These are phyloP conservation scores for Brassica nigra DNA, from an alignment of 345 rosid genomes.

Conservation along the genomic window DNA sequence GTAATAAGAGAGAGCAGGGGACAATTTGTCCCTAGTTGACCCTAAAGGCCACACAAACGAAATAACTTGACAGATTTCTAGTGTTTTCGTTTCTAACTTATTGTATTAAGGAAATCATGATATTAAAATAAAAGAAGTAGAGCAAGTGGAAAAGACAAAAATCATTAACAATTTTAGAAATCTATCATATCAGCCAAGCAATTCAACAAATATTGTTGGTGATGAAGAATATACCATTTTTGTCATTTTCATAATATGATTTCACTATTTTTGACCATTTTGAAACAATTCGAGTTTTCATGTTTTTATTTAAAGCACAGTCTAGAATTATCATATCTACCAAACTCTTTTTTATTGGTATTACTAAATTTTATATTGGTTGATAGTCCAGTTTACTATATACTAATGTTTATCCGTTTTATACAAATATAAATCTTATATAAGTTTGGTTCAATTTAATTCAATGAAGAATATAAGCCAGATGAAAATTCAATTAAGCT, in stretches of 20 bases:
- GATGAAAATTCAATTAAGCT: too few relatives aligned
- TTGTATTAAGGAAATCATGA: not conserved
- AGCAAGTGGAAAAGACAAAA: not conserved
- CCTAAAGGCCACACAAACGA: conserved; percentile 29
- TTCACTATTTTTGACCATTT: not conserved
- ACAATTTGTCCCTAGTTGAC: conserved; percentile 25
- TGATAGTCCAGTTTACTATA: too few relatives aligned
- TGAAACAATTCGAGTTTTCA: too few relatives aligned
- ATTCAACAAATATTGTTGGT: not conserved
- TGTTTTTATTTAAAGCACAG: too few relatives aligned
- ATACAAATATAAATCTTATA: too few relatives aligned
- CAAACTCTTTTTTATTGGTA: too few relatives aligned
- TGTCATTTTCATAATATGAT: not conserved
- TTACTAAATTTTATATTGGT: too few relatives aligned
- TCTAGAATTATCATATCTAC: too few relatives aligned
- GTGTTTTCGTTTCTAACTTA: conserved; percentile 10
- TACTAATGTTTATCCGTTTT: too few relatives aligned
- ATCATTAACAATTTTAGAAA: not conserved
- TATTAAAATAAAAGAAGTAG: not conserved
- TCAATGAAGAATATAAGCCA: too few relatives aligned
- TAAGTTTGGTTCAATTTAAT: too few relatives aligned
- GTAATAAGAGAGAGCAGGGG: not conserved
- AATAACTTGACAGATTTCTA: conserved; percentile 8
- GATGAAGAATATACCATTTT: not conserved
- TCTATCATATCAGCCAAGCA: not conserved